Evolutionary conservation across 1,139 yeast genomes (phyloP).

Genomic region (Scheffersomyces illinoinensis): DNA sequence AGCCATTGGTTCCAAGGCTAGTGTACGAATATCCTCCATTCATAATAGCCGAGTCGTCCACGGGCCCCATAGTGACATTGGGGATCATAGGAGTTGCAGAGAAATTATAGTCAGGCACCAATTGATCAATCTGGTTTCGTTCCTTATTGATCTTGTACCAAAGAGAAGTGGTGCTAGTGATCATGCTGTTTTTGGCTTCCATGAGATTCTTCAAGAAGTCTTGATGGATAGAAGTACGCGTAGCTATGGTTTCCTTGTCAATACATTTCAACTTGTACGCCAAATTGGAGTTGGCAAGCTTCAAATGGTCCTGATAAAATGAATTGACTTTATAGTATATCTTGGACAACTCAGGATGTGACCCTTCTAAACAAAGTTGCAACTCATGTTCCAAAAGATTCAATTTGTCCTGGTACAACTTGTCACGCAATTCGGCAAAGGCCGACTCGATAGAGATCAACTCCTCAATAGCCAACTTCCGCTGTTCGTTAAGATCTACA

Average conservation of each 20-base stretch:
- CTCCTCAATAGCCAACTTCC: conserved; percentile 65
- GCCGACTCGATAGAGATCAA: conserved; percentile 79
- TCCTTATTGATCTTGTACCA: conserved; percentile 95
- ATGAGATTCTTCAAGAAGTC: conserved; percentile 70
- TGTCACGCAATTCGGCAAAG: conserved; percentile 84
- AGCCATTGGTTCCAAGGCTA: conserved; percentile 3
- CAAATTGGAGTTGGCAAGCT: conserved; percentile 66
- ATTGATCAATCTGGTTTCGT: conserved; percentile 78
- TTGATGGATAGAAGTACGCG: conserved; percentile 81
- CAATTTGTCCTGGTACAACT: conserved; percentile 72
- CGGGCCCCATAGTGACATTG: conserved; percentile 19
- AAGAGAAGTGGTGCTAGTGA: conserved; percentile 73
- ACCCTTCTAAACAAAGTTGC: conserved; percentile 82
- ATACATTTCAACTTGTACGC: conserved; percentile 76
- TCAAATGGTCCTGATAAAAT: conserved; percentile 67
- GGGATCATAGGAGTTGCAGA: conserved; percentile 37
- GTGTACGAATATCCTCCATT: conserved; percentile 1
- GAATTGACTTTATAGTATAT: conserved; percentile 71
- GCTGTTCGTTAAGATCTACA: conserved; percentile 47
- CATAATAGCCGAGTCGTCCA: conserved; percentile 8
- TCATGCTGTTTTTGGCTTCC: conserved; percentile 66
- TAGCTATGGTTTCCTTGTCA: conserved; percentile 77
- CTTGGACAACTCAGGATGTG: conserved; percentile 81
- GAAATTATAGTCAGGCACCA: conserved; percentile 49
- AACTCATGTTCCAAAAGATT: conserved; percentile 76